Evolutionary conservation across 805 yeast genomes (phyloP), one percentile per base, ranked within the genome.

Genomic region (Diddensiella caesifluorescens): DNA sequence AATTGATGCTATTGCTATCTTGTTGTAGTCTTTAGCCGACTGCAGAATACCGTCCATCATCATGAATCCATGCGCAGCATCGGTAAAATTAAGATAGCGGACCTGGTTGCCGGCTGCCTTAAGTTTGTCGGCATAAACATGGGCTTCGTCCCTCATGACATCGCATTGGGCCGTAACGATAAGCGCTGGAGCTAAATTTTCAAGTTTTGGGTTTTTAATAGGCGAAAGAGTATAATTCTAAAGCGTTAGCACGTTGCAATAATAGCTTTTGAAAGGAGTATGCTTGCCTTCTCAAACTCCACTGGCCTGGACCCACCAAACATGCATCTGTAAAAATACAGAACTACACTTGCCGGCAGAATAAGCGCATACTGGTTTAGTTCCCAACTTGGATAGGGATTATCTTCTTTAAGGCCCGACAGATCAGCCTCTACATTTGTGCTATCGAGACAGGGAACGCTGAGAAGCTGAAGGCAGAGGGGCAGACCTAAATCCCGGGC

Each of bases 131-230:
- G 43, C 23, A 18, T 39, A 39, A n/a, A 18, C 15, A 16, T 18
- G n/a, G 5, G 40, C 43, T 22, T 39, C 43, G 19, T 39, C 43
- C 34, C 43, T 19, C 15, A 39, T 22, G n/a, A 39, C 39, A 34
- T 39, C 43, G 21, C n/a, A 39, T 4, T 39, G 18, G 4, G 39
- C 42, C 6, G 43, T 34, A n/a, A 34, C 16, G 13, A 39, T 27
- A 9, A 39, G 18, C 3, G 43, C 43, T 4, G 43, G 43, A 26
- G 39, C 38, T 9, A 39, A 32, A 9, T 10, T 13, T 4, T 16
- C 15, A 16, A 39, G 22, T 23, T 39, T 39, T 13, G 31, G 32
- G 19, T 33, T 34, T 25, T 34, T 39, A 4, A 39, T 39, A 6
- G 43, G 43, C 4, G 43, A 33, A 5, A 33, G 25, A 3, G 31